Conservation (phyloP, 371 early-diverging fungal species). For the Smittium mucronatum region DNA sequence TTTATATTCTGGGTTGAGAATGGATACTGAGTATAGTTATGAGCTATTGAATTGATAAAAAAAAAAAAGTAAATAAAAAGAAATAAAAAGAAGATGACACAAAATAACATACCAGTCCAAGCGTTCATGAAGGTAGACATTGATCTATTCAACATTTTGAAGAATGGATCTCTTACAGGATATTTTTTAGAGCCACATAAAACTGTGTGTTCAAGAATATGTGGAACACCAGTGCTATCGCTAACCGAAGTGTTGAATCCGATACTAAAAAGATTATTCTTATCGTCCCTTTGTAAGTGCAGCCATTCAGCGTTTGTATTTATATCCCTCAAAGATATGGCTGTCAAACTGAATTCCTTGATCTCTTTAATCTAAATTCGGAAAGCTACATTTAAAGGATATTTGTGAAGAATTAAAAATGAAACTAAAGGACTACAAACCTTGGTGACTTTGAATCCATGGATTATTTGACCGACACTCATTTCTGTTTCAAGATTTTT, state of each 20-base stretch:
- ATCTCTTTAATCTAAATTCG: neutral
- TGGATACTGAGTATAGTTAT: constrained; percentile 84
- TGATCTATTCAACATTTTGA: constrained; percentile 93
- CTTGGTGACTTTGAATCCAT: constrained; percentile 11
- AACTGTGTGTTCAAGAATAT: constrained; percentile 90
- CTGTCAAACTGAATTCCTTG: constrained; percentile 27
- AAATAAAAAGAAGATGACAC: neutral
- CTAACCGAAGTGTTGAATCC: constrained; percentile 77
- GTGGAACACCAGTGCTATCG: constrained; percentile 81
- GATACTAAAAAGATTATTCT: constrained; percentile 84
- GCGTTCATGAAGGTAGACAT: constrained; percentile 96
- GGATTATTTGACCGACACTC: constrained; percentile 4
- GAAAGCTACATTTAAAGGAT: neutral
- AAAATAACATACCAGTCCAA: constrained; percentile 39
- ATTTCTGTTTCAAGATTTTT: too few relatives aligned
- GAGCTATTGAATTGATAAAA: constrained; percentile 27
- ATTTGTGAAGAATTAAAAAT: neutral
- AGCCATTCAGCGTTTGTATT: constrained; percentile 76
- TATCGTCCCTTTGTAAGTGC: constrained; percentile 72
- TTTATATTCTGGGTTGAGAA: constrained; percentile 78
- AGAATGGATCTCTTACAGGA: constrained; percentile 93
- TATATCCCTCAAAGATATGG: constrained; percentile 40
- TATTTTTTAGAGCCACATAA: constrained; percentile 77
- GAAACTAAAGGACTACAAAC: neutral
- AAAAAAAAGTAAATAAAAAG: neutral